Percentiles rank a stretch among this genome's conserved stretches.
These are phyloP conservation scores for Lepraria neglecta DNA, from an alignment of 495 filamentous ascomycete genomes.

Conservation along the genomic window DNA sequence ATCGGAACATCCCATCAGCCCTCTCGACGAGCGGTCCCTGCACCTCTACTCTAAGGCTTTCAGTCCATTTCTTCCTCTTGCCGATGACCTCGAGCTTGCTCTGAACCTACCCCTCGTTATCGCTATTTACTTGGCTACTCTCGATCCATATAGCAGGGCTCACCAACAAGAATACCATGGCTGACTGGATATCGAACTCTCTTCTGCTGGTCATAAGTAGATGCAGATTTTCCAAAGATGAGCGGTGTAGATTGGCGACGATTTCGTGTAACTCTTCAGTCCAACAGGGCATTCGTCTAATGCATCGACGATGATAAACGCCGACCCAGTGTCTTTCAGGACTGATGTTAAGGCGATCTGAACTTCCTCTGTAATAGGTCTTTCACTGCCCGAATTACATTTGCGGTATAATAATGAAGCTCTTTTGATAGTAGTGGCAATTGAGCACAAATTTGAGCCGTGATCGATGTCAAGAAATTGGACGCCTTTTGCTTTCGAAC, in stretches of 20 bases:
- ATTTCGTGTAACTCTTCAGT: not conserved
- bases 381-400: not conserved
- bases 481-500: conserved; percentile 27
- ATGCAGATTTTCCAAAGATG: not conserved
- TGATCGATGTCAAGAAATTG: conserved; percentile 28
- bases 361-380: not conserved
- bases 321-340: not conserved
- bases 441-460: conserved; percentile 25
- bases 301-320: not conserved
- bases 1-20: conserved; percentile 28
- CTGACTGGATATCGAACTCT: not conserved
- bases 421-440: not conserved
- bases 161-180: not conserved
- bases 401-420: not conserved
- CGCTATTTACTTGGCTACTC: not conserved
- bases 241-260: not conserved
- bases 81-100: not conserved
- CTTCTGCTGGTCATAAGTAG: not conserved
- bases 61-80: not conserved
- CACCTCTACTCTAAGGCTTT: not conserved
- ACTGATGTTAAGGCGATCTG: not conserved
- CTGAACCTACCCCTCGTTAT: not conserved
- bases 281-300: not conserved
- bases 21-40: not conserved
- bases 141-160: not conserved